Conservation (phyloP, 306 rosid species). For the Lagenaria siceraria region DNA sequence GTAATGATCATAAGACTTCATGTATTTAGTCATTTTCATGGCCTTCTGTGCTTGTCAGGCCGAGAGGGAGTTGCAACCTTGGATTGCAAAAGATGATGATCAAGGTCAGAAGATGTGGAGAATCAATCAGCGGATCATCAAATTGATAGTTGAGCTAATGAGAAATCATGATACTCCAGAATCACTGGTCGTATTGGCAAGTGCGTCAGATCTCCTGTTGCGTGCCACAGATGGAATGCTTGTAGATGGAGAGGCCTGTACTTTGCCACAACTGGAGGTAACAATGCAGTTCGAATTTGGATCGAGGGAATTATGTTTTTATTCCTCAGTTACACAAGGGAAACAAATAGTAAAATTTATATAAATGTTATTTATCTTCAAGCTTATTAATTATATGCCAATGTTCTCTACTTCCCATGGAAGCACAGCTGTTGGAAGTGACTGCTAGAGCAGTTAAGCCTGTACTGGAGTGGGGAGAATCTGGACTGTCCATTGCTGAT, state of each 20-base stretch:
- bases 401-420: neutral
- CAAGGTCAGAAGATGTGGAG: slow-evolving; percentile 93
- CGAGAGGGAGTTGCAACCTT: slow-evolving; percentile 83
- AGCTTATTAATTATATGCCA: neutral
- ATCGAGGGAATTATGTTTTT: neutral
- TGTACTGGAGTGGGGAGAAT: slow-evolving; percentile 75
- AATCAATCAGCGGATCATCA: slow-evolving; percentile 82
- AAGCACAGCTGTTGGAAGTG: slow-evolving; percentile 69
- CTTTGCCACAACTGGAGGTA: slow-evolving; percentile 96
- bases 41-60: slow-evolving; percentile 54
- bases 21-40: slow-evolving; percentile 13
- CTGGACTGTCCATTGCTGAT: slow-evolving; percentile 82
- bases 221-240: slow-evolving; percentile 98
- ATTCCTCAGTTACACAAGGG: neutral
- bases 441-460: slow-evolving; percentile 89
- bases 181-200: slow-evolving; percentile 79
- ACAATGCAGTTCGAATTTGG: neutral
- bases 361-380: neutral
- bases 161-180: slow-evolving; percentile 77
- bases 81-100: slow-evolving; percentile 97
- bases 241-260: slow-evolving; percentile 97
- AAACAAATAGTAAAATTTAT: neutral
- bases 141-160: slow-evolving; percentile 86
- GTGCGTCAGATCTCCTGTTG: slow-evolving; percentile 85
- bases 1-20: neutral